phyloP scores from a whole-genome alignment of 2,329 filamentous ascomycete genomes.

The Aureobasidium lini region DNA sequence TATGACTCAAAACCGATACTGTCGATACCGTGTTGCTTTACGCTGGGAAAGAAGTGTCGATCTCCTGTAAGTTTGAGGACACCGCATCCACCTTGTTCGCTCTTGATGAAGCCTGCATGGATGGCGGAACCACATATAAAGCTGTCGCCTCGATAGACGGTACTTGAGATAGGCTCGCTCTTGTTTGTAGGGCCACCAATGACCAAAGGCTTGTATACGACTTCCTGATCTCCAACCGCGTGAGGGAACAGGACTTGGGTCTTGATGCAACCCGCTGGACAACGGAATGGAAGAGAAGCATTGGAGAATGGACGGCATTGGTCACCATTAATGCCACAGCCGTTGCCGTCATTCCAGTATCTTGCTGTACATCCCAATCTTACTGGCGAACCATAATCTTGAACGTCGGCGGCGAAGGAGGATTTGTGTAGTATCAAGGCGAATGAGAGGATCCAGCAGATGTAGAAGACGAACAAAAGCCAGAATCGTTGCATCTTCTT shows the following conservation, averaged over 20 bases:
- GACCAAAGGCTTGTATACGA: constrained; percentile 48
- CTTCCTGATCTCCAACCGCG: constrained; percentile 62
- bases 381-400: constrained; percentile 58
- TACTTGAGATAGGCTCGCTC: constrained; percentile 34
- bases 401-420: constrained; percentile 52
- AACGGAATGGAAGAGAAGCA: constrained; percentile 64
- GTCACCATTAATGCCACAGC: constrained; percentile 66
- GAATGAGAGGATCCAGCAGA: constrained; percentile 63
- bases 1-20: constrained; percentile 77
- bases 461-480: constrained; percentile 53
- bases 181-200: constrained; percentile 44
- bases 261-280: constrained; percentile 63
- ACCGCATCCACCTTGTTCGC: constrained; percentile 70
- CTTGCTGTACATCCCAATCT: constrained; percentile 59
- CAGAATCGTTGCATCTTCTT: constrained; percentile 51
- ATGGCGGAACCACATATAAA: constrained; percentile 81
- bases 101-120: constrained; percentile 69
- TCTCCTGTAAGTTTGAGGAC: constrained; percentile 68
- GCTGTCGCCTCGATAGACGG: constrained; percentile 79
- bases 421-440: constrained; percentile 60
- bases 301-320: constrained; percentile 68
- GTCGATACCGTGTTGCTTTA: constrained; percentile 63
- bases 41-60: constrained; percentile 54
- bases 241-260: constrained; percentile 62
- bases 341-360: constrained; percentile 64